phyloP scores from a whole-genome alignment of 169 alveolate species.

The Eimeria maxima region DNA sequence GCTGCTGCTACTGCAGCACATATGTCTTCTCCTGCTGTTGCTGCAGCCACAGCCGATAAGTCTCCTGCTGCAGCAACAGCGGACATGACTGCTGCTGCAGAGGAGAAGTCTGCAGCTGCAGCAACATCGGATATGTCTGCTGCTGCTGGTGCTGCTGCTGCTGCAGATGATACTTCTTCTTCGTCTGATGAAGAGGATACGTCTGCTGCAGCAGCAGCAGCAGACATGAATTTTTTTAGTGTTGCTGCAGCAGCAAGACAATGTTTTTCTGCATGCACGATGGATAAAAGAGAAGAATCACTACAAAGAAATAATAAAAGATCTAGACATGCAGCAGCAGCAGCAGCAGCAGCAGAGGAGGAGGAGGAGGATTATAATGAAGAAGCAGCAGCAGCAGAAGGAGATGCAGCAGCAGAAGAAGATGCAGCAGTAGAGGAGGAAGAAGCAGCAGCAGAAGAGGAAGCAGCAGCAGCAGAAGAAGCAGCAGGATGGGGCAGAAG shows the following conservation, averaged over 20 bases:
- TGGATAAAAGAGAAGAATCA: no score
- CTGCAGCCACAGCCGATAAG: no score
- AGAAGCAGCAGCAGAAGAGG: neutral
- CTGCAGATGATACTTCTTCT: neutral
- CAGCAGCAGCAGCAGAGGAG: no score
- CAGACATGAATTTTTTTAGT: neutral
- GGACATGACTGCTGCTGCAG: neutral
- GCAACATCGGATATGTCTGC: neutral
- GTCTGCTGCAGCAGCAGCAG: neutral
- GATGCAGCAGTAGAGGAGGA: neutral
- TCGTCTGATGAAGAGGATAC: neutral
- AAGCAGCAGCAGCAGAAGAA: constrained; percentile 17
- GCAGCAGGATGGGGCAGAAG: neutral
- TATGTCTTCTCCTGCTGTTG: no score
- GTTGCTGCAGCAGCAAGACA: neutral
- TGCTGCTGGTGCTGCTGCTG: neutral
- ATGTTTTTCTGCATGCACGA: no score
- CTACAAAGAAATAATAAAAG: no score
- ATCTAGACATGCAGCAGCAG: no score
- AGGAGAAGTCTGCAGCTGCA: neutral
- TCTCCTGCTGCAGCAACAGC: neutral
- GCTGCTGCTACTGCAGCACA: no score
- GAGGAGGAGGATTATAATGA: no score
- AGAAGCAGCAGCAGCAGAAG: no score
- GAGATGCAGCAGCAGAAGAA: neutral